phyloP scores from a whole-genome alignment of 1,284 basidiomycete species.

The Quambalaria eucalypti region DNA sequence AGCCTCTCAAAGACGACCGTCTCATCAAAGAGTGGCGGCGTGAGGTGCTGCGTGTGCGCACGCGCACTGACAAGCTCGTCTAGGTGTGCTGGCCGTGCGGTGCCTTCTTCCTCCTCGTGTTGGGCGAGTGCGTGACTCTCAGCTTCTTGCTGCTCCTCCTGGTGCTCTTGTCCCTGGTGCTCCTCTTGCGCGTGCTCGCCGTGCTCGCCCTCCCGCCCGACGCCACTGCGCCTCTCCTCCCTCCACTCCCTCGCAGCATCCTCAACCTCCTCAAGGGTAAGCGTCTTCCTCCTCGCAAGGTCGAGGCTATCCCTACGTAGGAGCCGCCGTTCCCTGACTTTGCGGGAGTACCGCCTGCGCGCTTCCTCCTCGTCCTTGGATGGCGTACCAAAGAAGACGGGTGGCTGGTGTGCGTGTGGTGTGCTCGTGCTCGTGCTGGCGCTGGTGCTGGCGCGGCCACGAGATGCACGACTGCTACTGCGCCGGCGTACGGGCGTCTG shows the following conservation, averaged over 20 bases:
- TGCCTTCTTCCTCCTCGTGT: not conserved
- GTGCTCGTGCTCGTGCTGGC: no score
- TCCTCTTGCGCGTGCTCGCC: not conserved
- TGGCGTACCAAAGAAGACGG: conserved; percentile 1
- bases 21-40: not conserved
- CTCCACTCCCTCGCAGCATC: not conserved
- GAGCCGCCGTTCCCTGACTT: not conserved
- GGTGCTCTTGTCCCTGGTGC: not conserved
- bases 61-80: not conserved
- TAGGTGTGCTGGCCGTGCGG: not conserved
- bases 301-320: not conserved
- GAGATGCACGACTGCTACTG: not conserved
- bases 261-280: not conserved
- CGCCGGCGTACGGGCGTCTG: no score
- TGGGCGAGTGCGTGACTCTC: not conserved
- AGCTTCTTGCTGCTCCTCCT: not conserved
- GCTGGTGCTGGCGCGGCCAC: not conserved
- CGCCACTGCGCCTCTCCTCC: not conserved
- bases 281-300: not conserved
- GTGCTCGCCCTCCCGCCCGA: not conserved
- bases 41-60: not conserved
- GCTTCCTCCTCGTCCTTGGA: not conserved
- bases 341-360: not conserved
- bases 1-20: not conserved
- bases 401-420: no score